Evolutionary conservation across 2,329 filamentous ascomycete genomes (phyloP).

Genomic region (Periconia digitata): DNA sequence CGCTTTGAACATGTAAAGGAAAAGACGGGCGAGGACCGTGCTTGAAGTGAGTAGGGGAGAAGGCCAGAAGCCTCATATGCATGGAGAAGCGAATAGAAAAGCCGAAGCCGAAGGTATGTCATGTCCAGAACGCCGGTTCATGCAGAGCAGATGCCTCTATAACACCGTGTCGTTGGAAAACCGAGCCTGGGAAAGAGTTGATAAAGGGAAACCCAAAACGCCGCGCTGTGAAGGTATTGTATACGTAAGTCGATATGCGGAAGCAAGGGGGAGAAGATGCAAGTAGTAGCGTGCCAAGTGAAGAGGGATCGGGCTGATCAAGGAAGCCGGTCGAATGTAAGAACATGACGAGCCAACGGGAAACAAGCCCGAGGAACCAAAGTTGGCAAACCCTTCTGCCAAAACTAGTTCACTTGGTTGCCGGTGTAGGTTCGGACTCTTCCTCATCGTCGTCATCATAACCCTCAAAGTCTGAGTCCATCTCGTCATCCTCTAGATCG

Average conservation of each 20-base stretch:
- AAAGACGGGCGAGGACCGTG: background rate
- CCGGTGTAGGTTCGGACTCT: background rate
- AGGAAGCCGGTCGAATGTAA: too few species aligned
- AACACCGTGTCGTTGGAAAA: background rate
- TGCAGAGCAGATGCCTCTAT: background rate
- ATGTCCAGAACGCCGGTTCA: background rate
- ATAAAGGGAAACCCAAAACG: background rate
- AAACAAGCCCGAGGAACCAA: too few species aligned
- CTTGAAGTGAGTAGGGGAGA: background rate
- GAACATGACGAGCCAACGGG: too few species aligned
- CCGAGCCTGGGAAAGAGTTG: background rate
- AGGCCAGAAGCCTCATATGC: background rate
- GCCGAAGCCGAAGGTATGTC: background rate
- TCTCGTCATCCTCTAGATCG: constrained; percentile 58
- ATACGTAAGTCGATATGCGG: background rate
- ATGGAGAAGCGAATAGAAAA: background rate
- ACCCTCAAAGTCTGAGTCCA: constrained; percentile 61
- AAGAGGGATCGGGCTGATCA: too few species aligned
- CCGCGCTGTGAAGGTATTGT: constrained; percentile 5
- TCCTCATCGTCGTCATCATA: constrained; percentile 43
- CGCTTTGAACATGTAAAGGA: background rate
- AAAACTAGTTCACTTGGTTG: background rate
- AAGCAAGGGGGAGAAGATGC: background rate
- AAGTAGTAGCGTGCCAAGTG: background rate
- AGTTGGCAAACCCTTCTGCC: background rate